A percentile compares a stretch with the other conserved stretches of the same genome.
Conservation (phyloP, 2,329 filamentous ascomycete species). For the Fusarium abutilonis region DNA sequence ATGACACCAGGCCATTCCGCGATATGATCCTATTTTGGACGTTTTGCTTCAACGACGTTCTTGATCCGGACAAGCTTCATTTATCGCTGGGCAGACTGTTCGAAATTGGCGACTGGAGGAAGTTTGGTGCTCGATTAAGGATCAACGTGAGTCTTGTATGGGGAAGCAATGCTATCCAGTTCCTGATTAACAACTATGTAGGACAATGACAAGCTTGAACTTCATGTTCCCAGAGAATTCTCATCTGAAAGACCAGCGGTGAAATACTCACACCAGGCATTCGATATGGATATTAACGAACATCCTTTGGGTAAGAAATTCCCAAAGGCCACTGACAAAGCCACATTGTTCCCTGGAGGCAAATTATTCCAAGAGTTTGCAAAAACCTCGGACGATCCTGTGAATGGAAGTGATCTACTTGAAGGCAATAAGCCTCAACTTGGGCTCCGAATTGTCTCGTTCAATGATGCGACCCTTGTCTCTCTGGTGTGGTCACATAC, state of each 20-base stretch:
- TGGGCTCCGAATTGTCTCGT: conserved; percentile 58
- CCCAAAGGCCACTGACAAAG: conserved; percentile 43
- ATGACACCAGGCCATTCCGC: conserved; percentile 3
- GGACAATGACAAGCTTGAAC: conserved; percentile 44
- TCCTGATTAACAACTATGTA: background rate
- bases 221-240: conserved; percentile 48
- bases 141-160: conserved; percentile 28
- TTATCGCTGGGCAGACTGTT: conserved; percentile 51
- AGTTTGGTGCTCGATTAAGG: conserved; percentile 56
- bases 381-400: conserved; percentile 20
- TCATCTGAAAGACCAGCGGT: conserved; percentile 51
- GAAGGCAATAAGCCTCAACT: conserved; percentile 57
- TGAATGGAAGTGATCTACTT: conserved; percentile 53
- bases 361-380: conserved; percentile 33
- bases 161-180: background rate
- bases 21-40: conserved; percentile 40
- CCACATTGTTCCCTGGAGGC: conserved; percentile 25
- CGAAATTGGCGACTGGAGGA: conserved; percentile 57
- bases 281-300: conserved; percentile 52
- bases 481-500: conserved; percentile 59
- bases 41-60: conserved; percentile 57
- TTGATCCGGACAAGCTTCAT: conserved; percentile 55
- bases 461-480: conserved; percentile 61
- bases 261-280: conserved; percentile 52
- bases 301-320: conserved; percentile 54